Conservation (phyloP, 2,329 filamentous ascomycete species). For the Elsinoe perseae region DNA sequence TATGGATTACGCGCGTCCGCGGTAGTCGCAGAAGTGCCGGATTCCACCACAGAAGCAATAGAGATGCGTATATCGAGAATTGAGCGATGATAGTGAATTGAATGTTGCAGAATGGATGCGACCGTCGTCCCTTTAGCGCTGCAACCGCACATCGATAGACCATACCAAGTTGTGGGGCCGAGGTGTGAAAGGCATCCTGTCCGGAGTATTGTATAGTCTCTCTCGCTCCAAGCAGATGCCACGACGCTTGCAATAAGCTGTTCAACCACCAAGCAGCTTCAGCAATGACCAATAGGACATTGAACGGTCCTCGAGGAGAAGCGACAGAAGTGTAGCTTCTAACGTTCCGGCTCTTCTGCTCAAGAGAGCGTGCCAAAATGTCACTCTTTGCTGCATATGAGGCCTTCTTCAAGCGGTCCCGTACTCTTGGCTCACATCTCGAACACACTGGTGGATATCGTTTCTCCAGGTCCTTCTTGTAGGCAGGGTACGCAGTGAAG, state of each 20-base stretch:
- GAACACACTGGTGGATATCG: conserved; percentile 85
- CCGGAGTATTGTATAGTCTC: background rate
- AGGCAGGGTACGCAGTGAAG: conserved; percentile 61
- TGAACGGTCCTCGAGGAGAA: conserved; percentile 20
- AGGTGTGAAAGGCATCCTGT: background rate
- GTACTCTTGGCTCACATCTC: conserved; percentile 67
- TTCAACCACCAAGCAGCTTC: conserved; percentile 35
- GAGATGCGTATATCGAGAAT: conserved; percentile 21
- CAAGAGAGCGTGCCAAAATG: conserved; percentile 18
- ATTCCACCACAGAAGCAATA: conserved; percentile 29
- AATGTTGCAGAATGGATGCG: background rate
- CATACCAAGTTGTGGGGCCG: background rate
- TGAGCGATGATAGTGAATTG: conserved; percentile 16
- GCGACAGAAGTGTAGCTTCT: conserved; percentile 19
- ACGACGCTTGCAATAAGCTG: conserved; percentile 29
- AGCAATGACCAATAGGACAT: conserved; percentile 32
- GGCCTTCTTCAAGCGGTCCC: conserved; percentile 59
- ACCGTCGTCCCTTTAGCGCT: background rate
- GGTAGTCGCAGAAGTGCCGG: conserved; percentile 27
- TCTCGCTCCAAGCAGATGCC: conserved; percentile 26
- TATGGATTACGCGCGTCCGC: conserved; percentile 22
- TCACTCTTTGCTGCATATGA: conserved; percentile 81
- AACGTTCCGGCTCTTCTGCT: conserved; percentile 28
- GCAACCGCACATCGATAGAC: background rate
- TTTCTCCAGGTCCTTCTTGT: conserved; percentile 64